A percentile compares a stretch with the other conserved stretches of the same genome.
Evolutionary conservation across 1,284 basidiomycete species (phyloP).

Genomic region (Ustilago tritici): DNA sequence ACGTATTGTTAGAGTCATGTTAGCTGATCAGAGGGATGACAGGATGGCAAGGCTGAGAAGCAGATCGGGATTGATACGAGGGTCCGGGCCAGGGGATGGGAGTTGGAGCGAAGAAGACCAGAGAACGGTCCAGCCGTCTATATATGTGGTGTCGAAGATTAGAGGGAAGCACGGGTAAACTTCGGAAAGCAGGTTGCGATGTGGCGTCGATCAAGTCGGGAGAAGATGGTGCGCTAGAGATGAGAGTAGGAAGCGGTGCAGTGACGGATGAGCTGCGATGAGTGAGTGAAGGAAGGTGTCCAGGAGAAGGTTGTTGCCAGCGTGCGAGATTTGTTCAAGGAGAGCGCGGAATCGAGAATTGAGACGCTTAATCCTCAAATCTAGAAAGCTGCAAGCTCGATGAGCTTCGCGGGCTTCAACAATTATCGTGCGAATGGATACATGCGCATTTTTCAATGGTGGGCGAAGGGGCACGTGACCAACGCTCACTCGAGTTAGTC

Average conservation of each 20-base stretch:
- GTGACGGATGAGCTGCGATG: not conserved
- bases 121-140: constrained; percentile 5
- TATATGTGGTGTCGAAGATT: not conserved
- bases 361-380: no score
- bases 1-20: constrained; percentile 19
- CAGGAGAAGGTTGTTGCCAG: not conserved
- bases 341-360: not conserved
- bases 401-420: no score
- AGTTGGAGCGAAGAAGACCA: not conserved
- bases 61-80: not conserved
- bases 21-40: not conserved
- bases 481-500: no score
- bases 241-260: not conserved
- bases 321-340: constrained; percentile 1
- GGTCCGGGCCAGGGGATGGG: not conserved
- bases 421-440: not conserved
- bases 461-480: no score
- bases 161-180: not conserved
- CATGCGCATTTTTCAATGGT: no score
- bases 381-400: no score
- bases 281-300: not conserved
- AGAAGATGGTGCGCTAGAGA: not conserved
- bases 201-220: not conserved
- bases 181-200: not conserved
- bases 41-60: not conserved